These are phyloP conservation scores for Sergeia podlipaevii DNA, from an alignment of 208 protist species.

Conservation along the genomic window DNA sequence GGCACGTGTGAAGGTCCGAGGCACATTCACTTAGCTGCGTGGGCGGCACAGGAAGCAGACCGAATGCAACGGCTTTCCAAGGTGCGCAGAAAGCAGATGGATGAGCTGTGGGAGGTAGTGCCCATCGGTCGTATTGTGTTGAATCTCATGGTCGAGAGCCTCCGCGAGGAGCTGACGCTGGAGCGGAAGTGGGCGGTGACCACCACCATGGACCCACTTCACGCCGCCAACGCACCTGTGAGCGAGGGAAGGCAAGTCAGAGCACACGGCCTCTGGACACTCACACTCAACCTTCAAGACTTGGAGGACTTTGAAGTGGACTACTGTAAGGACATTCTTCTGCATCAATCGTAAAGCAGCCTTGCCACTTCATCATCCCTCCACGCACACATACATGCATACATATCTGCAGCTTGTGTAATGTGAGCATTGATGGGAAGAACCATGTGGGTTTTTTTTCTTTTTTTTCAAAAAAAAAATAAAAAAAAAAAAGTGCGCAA, in stretches of 20 bases:
- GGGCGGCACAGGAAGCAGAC: slow-evolving; percentile 87
- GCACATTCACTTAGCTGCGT: slow-evolving; percentile 87
- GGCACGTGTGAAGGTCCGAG: slow-evolving; percentile 82
- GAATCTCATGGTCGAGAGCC: slow-evolving; percentile 84
- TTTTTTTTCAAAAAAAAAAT: no score
- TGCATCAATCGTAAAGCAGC: slow-evolving; percentile 54
- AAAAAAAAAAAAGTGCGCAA: no score
- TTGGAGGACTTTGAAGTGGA: slow-evolving; percentile 91
- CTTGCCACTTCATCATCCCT: not conserved
- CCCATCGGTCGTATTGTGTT: slow-evolving; percentile 84
- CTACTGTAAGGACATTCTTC: slow-evolving; percentile 87
- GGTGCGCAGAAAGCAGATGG: slow-evolving; percentile 64
- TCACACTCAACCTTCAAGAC: slow-evolving; percentile 89
- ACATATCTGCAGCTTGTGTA: not conserved
- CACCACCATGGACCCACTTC: slow-evolving; percentile 76
- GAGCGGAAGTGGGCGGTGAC: slow-evolving; percentile 91
- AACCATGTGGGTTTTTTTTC: no score
- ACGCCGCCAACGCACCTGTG: slow-evolving; percentile 67
- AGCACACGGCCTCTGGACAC: slow-evolving; percentile 85
- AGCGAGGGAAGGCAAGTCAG: slow-evolving; percentile 77
- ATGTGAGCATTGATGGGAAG: no score
- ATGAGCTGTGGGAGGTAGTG: slow-evolving; percentile 87
- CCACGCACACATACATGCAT: slow-evolving; percentile 1
- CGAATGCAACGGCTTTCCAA: slow-evolving; percentile 67
- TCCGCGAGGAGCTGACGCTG: slow-evolving; percentile 66